phyloP scores from a whole-genome alignment of 2,329 filamentous ascomycete species.

The Trichoderma semiorbis region DNA sequence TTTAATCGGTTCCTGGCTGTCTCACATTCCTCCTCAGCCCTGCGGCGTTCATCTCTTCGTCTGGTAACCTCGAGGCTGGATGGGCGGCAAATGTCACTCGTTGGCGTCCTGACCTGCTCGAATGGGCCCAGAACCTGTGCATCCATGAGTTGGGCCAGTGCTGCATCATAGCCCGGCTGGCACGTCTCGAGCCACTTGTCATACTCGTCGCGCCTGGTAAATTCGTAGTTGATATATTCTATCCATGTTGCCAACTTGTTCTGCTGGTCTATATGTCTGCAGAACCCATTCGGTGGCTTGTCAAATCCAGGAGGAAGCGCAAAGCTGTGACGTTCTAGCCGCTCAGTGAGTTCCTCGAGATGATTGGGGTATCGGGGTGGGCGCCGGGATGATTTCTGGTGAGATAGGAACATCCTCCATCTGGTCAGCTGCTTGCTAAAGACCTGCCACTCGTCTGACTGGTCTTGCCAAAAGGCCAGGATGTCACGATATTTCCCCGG shows the following conservation, averaged over 20 bases:
- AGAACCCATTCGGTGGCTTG: not conserved
- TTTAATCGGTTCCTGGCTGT: not conserved
- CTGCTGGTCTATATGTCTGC: not conserved
- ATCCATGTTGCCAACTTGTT: conserved; percentile 15
- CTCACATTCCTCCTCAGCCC: not conserved
- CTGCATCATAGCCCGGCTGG: conserved; percentile 8
- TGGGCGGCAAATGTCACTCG: conserved; percentile 12
- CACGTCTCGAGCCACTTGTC: conserved; percentile 13
- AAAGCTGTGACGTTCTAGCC: conserved; percentile 9
- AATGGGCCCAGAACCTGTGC: conserved; percentile 1
- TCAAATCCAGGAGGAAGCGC: not conserved
- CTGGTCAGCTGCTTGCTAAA: conserved; percentile 14
- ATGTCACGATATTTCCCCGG: conserved; percentile 14
- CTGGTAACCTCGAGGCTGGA: conserved; percentile 6
- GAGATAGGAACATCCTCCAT: conserved; percentile 13
- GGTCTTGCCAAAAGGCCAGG: conserved; percentile 14
- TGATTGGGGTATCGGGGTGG: not conserved
- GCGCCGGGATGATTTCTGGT: conserved; percentile 3
- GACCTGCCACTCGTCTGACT: conserved; percentile 13
- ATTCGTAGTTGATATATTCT: conserved; percentile 16
- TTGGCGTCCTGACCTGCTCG: not conserved
- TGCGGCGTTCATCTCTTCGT: conserved; percentile 5
- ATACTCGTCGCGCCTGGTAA: conserved; percentile 11
- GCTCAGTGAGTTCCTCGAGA: conserved; percentile 6
- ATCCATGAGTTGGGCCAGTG: not conserved